Conservation (phyloP, 208 protist genomes). For the Acanthamoeba sp. region DNA sequence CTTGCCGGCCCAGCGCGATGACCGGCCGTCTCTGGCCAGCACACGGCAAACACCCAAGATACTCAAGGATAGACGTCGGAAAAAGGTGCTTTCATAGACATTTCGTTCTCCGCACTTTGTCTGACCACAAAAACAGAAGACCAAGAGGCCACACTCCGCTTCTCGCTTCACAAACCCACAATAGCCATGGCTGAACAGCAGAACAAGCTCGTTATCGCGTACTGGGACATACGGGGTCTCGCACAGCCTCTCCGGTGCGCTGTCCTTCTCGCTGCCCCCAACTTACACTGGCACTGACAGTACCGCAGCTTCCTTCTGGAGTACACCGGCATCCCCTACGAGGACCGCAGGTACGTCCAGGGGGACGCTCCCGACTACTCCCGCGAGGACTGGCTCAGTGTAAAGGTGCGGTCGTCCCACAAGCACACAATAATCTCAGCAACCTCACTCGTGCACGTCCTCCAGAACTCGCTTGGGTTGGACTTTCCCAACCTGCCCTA, state of each 20-base stretch:
- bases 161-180: neutral
- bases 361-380: constrained; percentile 16
- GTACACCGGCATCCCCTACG: constrained; percentile 57
- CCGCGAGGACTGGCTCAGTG: neutral
- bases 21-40: too few species aligned
- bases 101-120: too few species aligned
- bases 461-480: constrained; percentile 22
- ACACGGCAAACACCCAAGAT: too few species aligned
- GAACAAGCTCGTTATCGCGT: neutral
- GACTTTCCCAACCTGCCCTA: constrained; percentile 67
- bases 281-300: neutral
- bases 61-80: too few species aligned
- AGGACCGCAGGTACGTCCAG: constrained; percentile 46
- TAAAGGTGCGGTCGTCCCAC: neutral
- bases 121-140: neutral
- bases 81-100: too few species aligned
- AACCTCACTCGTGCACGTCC: neutral
- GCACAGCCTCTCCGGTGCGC: neutral
- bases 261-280: neutral
- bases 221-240: constrained; percentile 43
- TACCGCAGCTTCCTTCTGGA: constrained; percentile 12
- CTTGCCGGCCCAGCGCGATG: too few species aligned
- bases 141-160: too few species aligned
- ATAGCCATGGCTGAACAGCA: neutral
- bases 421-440: neutral